These are phyloP conservation scores for Camellia granthamiana DNA, from an alignment of 148 eudicot genomes.

Conservation along the genomic window DNA sequence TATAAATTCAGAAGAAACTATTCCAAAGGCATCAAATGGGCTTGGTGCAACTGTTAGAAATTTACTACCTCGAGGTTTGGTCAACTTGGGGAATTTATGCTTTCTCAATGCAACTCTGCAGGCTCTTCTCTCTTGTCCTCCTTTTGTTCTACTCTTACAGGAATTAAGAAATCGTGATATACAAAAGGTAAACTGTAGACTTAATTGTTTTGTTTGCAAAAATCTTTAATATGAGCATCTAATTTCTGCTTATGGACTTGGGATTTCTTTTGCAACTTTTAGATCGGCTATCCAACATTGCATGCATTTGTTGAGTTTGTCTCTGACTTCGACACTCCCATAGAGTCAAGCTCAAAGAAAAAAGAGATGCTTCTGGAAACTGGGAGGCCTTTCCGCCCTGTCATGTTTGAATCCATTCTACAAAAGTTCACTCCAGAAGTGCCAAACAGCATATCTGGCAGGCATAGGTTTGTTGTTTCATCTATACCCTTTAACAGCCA, in stretches of 20 bases:
- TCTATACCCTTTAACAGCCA: not conserved
- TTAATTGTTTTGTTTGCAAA: not conserved
- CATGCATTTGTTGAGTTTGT: slow-evolving; percentile 66
- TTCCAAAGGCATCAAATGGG: slow-evolving; percentile 32
- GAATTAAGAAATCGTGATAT: slow-evolving; percentile 54
- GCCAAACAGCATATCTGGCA: slow-evolving; percentile 63
- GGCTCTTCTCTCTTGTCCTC: slow-evolving; percentile 81
- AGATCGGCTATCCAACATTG: slow-evolving; percentile 75
- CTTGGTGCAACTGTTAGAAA: slow-evolving; percentile 23
- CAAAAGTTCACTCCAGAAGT: slow-evolving; percentile 78
- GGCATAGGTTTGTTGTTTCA: slow-evolving; percentile 54
- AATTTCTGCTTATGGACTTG: not conserved
- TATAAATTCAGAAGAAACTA: slow-evolving; percentile 20
- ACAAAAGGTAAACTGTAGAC: slow-evolving; percentile 53
- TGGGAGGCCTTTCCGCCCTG: slow-evolving; percentile 71
- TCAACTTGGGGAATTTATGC: slow-evolving; percentile 82
- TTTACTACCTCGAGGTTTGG: slow-evolving; percentile 74
- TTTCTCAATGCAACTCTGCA: slow-evolving; percentile 83
- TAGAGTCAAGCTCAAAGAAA: slow-evolving; percentile 37
- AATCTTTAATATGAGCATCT: not conserved
- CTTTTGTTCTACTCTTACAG: slow-evolving; percentile 64
- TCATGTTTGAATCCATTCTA: slow-evolving; percentile 71
- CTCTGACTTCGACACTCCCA: slow-evolving; percentile 58
- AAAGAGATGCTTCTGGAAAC: slow-evolving; percentile 54
- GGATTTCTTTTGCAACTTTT: not conserved